phyloP scores from a whole-genome alignment of 768 basidiomycete genomes.

The Hericium coralloides region DNA sequence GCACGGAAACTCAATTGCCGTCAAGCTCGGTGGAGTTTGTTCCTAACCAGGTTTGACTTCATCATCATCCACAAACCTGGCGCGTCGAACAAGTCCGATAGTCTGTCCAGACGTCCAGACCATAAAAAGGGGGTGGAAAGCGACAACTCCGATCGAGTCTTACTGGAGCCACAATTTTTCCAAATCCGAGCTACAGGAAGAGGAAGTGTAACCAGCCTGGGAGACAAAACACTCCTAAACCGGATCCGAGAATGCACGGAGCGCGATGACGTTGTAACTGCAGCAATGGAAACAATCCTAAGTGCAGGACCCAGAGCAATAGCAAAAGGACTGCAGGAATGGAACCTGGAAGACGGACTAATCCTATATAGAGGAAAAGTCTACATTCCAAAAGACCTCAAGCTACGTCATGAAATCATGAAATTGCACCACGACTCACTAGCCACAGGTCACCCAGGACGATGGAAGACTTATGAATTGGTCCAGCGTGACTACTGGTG shows the following conservation, averaged over 20 bases:
- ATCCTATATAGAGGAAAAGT: no score
- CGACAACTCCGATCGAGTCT: no score
- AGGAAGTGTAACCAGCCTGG: no score
- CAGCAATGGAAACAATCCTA: background rate
- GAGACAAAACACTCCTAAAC: background rate
- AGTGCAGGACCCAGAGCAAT: background rate
- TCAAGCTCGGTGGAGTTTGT: slow-evolving; percentile 23
- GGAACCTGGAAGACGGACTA: no score
- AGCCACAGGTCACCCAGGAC: no score
- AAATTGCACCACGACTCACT: no score
- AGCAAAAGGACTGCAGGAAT: no score
- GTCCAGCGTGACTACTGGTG: no score
- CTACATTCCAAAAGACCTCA: no score
- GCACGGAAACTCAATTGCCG: slow-evolving; percentile 19
- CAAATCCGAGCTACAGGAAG: background rate
- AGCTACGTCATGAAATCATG: no score
- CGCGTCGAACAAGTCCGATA: background rate
- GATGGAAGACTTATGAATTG: no score
- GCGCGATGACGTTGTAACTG: background rate
- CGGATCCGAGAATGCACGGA: background rate
- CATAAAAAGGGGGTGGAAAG: background rate
- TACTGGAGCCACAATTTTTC: background rate
- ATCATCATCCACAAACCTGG: slow-evolving; percentile 8
- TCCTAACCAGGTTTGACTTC: background rate
- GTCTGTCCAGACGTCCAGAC: slow-evolving; percentile 1